These are phyloP conservation scores for Skeletonema costatum DNA, from an alignment of 108 stramenopile species.

Conservation along the genomic window DNA sequence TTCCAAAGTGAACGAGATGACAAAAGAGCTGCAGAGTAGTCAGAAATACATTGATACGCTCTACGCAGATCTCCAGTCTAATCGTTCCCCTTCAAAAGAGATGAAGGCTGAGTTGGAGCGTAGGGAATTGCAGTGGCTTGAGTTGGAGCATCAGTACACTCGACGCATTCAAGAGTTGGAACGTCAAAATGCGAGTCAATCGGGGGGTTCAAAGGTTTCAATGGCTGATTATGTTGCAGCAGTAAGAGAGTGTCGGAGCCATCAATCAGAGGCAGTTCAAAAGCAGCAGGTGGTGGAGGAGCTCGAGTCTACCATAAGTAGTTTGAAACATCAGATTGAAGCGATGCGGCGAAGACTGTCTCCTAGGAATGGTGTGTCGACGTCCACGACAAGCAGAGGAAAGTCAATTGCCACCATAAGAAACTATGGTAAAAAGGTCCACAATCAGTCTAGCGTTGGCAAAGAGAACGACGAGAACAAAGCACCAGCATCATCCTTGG, in stretches of 20 bases:
- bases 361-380: neutral
- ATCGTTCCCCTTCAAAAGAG: too few species aligned
- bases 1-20: neutral
- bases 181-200: too few species aligned
- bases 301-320: neutral
- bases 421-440: neutral
- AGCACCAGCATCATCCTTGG: neutral
- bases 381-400: neutral
- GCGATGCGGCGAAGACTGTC: neutral
- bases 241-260: too few species aligned
- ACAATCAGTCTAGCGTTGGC: neutral
- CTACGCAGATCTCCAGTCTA: too few species aligned
- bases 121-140: too few species aligned
- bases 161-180: too few species aligned
- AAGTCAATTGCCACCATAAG: neutral
- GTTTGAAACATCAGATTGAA: neutral
- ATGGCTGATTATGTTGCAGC: too few species aligned
- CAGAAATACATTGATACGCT: too few species aligned
- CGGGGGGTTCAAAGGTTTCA: too few species aligned
- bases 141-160: too few species aligned
- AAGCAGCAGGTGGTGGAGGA: neutral
- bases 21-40: neutral
- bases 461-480: neutral
- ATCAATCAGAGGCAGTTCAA: neutral
- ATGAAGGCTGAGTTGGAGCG: too few species aligned